These are phyloP conservation scores for Limonium bicolor DNA, from an alignment of 148 eudicot species.

Conservation along the genomic window DNA sequence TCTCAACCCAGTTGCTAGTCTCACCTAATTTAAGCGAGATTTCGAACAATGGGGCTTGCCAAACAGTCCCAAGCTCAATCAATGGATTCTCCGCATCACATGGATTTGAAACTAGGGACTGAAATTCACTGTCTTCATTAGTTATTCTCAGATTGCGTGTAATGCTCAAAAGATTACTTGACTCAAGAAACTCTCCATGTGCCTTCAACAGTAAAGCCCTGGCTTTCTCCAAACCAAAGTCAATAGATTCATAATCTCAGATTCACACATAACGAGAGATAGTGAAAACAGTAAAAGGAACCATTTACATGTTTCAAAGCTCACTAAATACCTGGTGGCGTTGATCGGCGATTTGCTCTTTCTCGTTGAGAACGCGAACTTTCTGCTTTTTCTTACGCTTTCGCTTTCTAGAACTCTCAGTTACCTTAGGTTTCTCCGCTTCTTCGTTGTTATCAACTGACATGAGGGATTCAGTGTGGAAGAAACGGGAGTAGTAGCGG, in stretches of 20 bases:
- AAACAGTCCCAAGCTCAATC: conserved; percentile 50
- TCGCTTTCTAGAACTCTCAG: conserved; percentile 20
- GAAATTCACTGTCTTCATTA: conserved; percentile 15
- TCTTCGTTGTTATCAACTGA: conserved; percentile 1
- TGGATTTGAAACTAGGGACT: conserved; percentile 6
- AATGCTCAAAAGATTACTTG: conserved; percentile 26
- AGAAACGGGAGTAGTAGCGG: conserved; percentile 74
- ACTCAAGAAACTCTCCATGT: conserved; percentile 42
- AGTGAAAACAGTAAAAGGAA: too few relatives aligned
- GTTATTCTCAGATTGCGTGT: conserved; percentile 39
- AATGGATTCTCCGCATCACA: conserved; percentile 22
- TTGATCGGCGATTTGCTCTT: conserved; percentile 52
- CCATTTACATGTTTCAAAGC: too few relatives aligned
- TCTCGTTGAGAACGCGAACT: conserved; percentile 30
- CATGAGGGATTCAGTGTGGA: conserved; percentile 20
- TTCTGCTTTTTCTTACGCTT: conserved; percentile 33
- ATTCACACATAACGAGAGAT: too few relatives aligned
- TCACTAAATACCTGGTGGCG: conserved; percentile 80
- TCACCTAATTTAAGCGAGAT: conserved; percentile 26
- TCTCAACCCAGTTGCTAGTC: neutral
- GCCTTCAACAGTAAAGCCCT: conserved; percentile 54
- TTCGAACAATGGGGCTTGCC: conserved; percentile 72
- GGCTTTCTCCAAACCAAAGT: conserved; percentile 34
- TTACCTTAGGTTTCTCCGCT: conserved; percentile 5
- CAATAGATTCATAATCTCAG: neutral